Evolutionary conservation across 345 rosid species (phyloP), one percentile per base, ranked within the genome.

Genomic region (Melaleuca quinquenervia): DNA sequence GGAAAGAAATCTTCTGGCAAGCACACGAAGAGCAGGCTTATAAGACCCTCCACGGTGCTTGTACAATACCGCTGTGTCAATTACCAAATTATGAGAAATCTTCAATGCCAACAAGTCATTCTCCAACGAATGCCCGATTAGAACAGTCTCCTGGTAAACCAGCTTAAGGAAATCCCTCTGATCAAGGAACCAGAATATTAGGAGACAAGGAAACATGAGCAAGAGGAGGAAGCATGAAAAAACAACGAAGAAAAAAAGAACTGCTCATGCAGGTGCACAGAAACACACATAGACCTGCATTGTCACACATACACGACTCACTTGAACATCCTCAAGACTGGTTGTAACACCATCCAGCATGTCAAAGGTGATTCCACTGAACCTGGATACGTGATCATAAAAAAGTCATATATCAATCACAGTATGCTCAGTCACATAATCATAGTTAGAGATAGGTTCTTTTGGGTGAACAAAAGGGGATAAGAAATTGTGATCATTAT

Each of bases 111-210:
- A 84, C 87, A 97, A 92, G 88, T 97, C 98, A 91, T 95, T 97
- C 88, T 95, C 99, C 93, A 97, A 88, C n/a, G 99, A 97, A 87
- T 97, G 99, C 85, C 99, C 99, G 24, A 97, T 91, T 91, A 97
- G 91, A 92, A 96, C 84, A 8, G 99, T 95, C 92, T 96, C 98
- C 87, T 91, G 90, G 92, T 90, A 88, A 89, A 96, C 98, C 90
- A 95, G 94, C 92, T 92, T 93, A 52, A 94, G 87, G 88, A 95
- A 94, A 86, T 93, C 96, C 87, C 92, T 96, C 99, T 96, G 95
- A 88, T 90, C 86, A 92, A 70, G 87, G 85, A 85, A 91, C 60
- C 58, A 22, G 75, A 36, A 48, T 29, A n/a, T n/a, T 70, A 20
- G 20, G 41, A 62, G 49, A 50, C 12, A 50, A 51, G 10, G 41